Evolutionary conservation across 1,284 basidiomycete genomes (phyloP).

Genomic region (Austropuccinia psidii): DNA sequence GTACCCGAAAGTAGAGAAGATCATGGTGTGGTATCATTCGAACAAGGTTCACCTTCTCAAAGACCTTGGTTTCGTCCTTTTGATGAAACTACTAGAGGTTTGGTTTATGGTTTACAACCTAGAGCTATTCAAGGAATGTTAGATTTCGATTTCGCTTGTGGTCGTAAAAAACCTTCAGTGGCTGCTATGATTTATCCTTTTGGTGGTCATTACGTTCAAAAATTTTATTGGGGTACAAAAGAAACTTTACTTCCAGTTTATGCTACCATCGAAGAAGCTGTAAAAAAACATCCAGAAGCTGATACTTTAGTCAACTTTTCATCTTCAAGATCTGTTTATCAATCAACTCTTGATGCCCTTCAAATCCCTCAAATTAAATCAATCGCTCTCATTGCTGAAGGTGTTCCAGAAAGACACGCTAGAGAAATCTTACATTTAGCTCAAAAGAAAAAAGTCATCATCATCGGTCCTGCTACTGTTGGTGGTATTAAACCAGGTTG

Average conservation of each 20-base stretch:
- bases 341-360: constrained; percentile 84
- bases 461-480: constrained; percentile 96
- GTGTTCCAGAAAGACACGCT: constrained; percentile 95
- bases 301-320: constrained; percentile 99
- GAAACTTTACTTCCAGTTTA: constrained; percentile 97
- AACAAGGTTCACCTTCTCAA: constrained; percentile 54
- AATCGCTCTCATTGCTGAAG: constrained; percentile 93
- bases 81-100: constrained; percentile 81
- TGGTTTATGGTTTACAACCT: constrained; percentile 97
- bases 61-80: constrained; percentile 82
- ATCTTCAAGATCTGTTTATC: constrained; percentile 86
- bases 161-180: constrained; percentile 82
- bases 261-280: constrained; percentile 83
- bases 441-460: constrained; percentile 74
- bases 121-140: constrained; percentile 99
- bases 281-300: constrained; percentile 89
- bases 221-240: constrained; percentile 99
- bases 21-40: constrained; percentile 51
- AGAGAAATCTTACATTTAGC: constrained; percentile 90
- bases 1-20: constrained; percentile 67
- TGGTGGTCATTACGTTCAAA: constrained; percentile 98
- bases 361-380: constrained; percentile 63
- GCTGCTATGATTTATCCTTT: constrained; percentile 99
- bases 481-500: constrained; percentile 99
- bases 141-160: constrained; percentile 98